Conservation (phyloP, 2,329 filamentous ascomycete species). For the Pseudocercospora pini-densiflorae region DNA sequence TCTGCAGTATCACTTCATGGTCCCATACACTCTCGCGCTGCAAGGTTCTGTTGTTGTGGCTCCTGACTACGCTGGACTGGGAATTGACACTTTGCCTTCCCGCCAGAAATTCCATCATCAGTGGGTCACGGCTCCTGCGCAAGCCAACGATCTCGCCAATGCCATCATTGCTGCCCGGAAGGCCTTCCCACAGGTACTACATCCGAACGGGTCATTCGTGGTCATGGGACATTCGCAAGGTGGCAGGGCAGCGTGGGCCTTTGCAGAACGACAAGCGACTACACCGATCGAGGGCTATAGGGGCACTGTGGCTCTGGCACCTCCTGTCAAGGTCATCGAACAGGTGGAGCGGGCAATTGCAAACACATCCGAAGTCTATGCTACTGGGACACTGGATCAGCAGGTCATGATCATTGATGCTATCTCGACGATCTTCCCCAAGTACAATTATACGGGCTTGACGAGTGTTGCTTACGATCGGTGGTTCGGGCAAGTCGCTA, state of each 20-base stretch:
- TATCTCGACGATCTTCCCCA: neutral
- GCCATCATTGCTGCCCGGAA: slow-evolving; percentile 48
- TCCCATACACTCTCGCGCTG: slow-evolving; percentile 34
- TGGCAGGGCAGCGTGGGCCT: slow-evolving; percentile 50
- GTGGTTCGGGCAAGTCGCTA: neutral
- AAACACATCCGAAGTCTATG: neutral
- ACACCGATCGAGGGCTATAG: slow-evolving; percentile 43
- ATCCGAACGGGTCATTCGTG: slow-evolving; percentile 46
- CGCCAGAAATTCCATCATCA: slow-evolving; percentile 35
- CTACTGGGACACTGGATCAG: neutral
- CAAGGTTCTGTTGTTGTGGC: slow-evolving; percentile 38
- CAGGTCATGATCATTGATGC: slow-evolving; percentile 2
- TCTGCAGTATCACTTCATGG: slow-evolving; percentile 36
- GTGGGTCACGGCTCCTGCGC: slow-evolving; percentile 45
- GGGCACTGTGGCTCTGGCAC: slow-evolving; percentile 41
- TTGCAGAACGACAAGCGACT: slow-evolving; percentile 42
- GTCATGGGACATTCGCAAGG: slow-evolving; percentile 55
- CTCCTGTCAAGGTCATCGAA: slow-evolving; percentile 22
- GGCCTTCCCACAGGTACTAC: slow-evolving; percentile 44
- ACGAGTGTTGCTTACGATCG: neutral
- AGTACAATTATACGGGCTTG: neutral
- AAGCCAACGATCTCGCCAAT: slow-evolving; percentile 52
- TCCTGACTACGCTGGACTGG: slow-evolving; percentile 36
- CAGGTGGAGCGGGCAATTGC: slow-evolving; percentile 35
- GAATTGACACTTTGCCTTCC: slow-evolving; percentile 14